phyloP scores from a whole-genome alignment of 805 yeast species.

The Nakazawaea molendinolei region DNA sequence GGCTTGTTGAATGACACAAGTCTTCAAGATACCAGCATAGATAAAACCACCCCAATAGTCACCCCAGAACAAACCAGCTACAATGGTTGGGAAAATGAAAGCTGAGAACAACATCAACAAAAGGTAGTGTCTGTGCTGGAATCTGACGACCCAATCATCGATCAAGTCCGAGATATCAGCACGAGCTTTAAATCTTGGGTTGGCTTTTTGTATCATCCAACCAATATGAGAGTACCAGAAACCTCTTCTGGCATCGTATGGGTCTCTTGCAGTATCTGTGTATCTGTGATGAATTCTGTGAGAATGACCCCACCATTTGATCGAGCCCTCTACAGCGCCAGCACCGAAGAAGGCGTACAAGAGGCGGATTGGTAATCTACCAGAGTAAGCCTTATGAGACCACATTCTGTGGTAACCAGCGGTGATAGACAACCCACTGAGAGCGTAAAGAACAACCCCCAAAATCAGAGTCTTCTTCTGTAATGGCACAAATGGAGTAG shows the following conservation, averaged over 20 bases:
- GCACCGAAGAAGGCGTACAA: constrained; percentile 77
- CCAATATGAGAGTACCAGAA: constrained; percentile 83
- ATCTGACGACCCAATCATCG: constrained; percentile 71
- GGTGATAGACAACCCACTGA: constrained; percentile 71
- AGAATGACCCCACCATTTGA: constrained; percentile 86
- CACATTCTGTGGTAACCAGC: constrained; percentile 81
- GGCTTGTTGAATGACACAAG: constrained; percentile 72
- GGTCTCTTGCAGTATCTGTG: constrained; percentile 78
- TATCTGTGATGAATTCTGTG: constrained; percentile 85
- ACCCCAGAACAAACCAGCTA: constrained; percentile 48
- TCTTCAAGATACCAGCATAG: constrained; percentile 68
- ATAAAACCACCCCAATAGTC: constrained; percentile 70
- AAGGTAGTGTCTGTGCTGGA: constrained; percentile 77
- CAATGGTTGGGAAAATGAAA: constrained; percentile 52
- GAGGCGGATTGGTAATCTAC: constrained; percentile 50
- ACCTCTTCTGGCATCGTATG: constrained; percentile 80
- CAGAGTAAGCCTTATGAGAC: constrained; percentile 70
- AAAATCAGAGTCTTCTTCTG: constrained; percentile 38
- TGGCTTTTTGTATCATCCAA: constrained; percentile 78
- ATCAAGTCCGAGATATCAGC: constrained; percentile 77
- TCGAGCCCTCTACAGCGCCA: constrained; percentile 77
- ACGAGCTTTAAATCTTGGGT: constrained; percentile 76
- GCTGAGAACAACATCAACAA: constrained; percentile 54
- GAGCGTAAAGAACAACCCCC: constrained; percentile 43
- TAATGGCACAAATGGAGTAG: constrained; percentile 42